Evolutionary conservation across 129 eudicot genomes (phyloP), one percentile per base, ranked within the genome.

Genomic region (Centaurea solstitialis): DNA sequence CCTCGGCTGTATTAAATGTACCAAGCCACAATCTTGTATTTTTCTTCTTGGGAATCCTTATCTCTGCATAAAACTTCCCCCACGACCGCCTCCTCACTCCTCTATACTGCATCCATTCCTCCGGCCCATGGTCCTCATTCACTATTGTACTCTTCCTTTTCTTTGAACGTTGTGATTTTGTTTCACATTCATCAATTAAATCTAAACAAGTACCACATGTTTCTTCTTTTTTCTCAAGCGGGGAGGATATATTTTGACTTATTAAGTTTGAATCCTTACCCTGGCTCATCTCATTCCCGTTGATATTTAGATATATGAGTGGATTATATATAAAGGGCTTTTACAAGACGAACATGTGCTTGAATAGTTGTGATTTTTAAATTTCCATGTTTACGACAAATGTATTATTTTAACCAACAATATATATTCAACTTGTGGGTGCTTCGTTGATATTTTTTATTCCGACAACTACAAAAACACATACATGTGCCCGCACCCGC

Each of bases 31-130:
- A n/a, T 59, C 77, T 47, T 4, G 40, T 40, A 9, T 68, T 68
- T 76, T 76, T 76, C 71, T 61, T 76, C 8, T 39, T 50, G 18
- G 78, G 76, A 23, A 35, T 53, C 64, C 76, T 71, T 41, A 71
- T 73, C 81, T 77, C 81, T 18, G 81, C 73, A 28, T 53, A 40
- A n/a, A 78, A 68, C 47, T 78, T 78, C 38, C 82, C 75, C 73
- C 80, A 75, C 3, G 79, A 50, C 23, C 72, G 80, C 43, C 73
- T 13, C 61, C 80, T 76, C 70, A 76, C 64, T 0, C 80, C 80
- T 65, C 65, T 37, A 7, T 76, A 76, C 26, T 11, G 59, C 83
- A 70, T 83, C 83, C 84, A 71, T 8, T 84, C 81, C 43, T 18
- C 11, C 0, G 87, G 41, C 28, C 75, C 64, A 21, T 35, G 43